phyloP scores from a whole-genome alignment of 352 stramenopile genomes.

The Aphanomyces cochlioides region DNA sequence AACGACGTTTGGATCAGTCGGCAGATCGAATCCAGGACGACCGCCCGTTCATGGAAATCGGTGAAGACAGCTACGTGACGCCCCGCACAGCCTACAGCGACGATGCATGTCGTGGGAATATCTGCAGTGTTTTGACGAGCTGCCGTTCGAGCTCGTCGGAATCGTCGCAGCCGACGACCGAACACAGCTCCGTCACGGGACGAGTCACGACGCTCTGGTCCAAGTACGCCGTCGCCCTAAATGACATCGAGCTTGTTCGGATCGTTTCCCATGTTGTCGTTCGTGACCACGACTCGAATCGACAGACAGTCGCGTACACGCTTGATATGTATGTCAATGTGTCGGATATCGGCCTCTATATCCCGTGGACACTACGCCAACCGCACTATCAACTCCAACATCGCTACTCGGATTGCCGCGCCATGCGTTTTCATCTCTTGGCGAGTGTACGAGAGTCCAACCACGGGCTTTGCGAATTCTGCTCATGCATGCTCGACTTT shows the following conservation, averaged over 20 bases:
- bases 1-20: too few relatives aligned
- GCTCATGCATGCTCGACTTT: constrained; percentile 8
- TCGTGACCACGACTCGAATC: neutral
- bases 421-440: constrained; percentile 5
- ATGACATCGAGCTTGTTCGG: constrained; percentile 24
- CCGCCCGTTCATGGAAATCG: too few relatives aligned
- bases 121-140: neutral
- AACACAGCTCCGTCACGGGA: constrained; percentile 1
- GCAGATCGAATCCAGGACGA: too few relatives aligned
- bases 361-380: neutral
- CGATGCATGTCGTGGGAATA: neutral
- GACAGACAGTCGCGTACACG: constrained; percentile 5
- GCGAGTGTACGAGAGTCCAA: neutral
- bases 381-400: constrained; percentile 22
- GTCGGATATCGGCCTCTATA: constrained; percentile 13
- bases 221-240: constrained; percentile 23
- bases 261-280: constrained; percentile 1
- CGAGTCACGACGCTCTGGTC: constrained; percentile 23
- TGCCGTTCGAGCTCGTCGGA: constrained; percentile 1
- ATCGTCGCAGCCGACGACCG: neutral
- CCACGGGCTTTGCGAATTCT: constrained; percentile 14
- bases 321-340: constrained; percentile 10
- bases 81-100: too few relatives aligned
- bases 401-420: constrained; percentile 20
- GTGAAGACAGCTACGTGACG: too few relatives aligned